Evolutionary conservation across 73 alveolate species (phyloP), one percentile per base, ranked within the genome.

Genomic region (Uronychia setigera): DNA sequence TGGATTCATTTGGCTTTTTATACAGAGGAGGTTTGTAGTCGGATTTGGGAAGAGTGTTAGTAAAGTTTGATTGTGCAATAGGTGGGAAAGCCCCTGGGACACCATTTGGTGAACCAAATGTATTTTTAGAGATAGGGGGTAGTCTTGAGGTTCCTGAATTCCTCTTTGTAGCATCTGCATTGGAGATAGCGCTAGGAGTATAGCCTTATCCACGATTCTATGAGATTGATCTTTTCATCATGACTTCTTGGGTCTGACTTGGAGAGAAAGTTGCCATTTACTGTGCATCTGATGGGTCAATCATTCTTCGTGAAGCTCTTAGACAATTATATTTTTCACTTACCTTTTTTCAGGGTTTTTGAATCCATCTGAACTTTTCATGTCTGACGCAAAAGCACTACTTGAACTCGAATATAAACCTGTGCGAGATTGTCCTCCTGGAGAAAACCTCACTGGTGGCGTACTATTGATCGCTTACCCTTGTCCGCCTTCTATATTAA

Each of bases 361-460:
- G 77, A 80, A 80, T 26, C 87, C 87, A 35, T 80, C 87, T 35
- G 79, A 35, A 29, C 85, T 35, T 79, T 58, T 79, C 35, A 79
- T 46, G n/a, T 46, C 67, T 46, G 67, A 46, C n/a, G n/a, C 67
- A 46, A 46, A 46, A 19, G 5, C 19, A 19, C 67, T 46, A 19
- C 67, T 46, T 5, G 67, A 46, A 5, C 67, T 19, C 19, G 67
- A 46, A 19, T 46, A 46, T 5, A 46, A 19, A 19, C 67, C 19
- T 19, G 67, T 46, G 5, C 67, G 5, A 46, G 67, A 46, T 46
- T 46, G 67, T 46, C 67, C n/a, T n/a, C n/a, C 67, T 46, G 67
- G 67, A 11, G 67, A 46, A 19, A 46, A 46, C 67, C 67, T 46
- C 67, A 46, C 67, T 11, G 67, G 67, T 11, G 67, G 67, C 5